Evolutionary conservation across 345 rosid species (phyloP).

Genomic region (Mangifera indica): DNA sequence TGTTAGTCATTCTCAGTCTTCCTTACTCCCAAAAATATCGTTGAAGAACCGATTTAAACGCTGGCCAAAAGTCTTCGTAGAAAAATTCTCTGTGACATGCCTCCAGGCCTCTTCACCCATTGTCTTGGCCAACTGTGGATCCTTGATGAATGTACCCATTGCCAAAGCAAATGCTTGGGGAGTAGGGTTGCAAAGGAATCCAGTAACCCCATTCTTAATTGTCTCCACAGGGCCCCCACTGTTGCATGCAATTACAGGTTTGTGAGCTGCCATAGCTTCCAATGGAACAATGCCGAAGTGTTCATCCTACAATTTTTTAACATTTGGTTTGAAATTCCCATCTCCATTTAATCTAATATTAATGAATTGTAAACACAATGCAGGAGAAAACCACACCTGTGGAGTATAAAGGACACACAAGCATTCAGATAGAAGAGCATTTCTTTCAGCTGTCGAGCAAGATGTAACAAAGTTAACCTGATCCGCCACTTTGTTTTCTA

Average conservation of each 20-base stretch:
- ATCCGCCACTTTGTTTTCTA: constrained; percentile 55
- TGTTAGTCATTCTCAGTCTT: constrained; percentile 32
- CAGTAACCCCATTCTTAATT: constrained; percentile 61
- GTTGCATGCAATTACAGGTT: constrained; percentile 86
- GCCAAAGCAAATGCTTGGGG: constrained; percentile 61
- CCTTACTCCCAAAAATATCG: constrained; percentile 44
- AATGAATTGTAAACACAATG: not conserved
- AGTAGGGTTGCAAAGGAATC: constrained; percentile 74
- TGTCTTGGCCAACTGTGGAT: constrained; percentile 52
- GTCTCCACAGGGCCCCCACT: constrained; percentile 91
- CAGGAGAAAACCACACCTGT: constrained; percentile 38
- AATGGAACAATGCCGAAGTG: constrained; percentile 93
- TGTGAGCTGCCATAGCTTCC: constrained; percentile 93
- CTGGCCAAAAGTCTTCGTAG: constrained; percentile 70
- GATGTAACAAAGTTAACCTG: constrained; percentile 67
- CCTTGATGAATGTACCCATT: constrained; percentile 64
- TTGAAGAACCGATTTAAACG: constrained; percentile 56
- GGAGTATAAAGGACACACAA: constrained; percentile 85
- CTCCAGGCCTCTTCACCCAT: constrained; percentile 68
- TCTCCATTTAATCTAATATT: not conserved
- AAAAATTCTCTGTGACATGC: constrained; percentile 61
- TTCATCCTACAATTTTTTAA: constrained; percentile 57
- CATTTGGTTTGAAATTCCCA: not conserved
- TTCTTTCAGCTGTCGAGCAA: constrained; percentile 85
- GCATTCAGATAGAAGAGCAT: constrained; percentile 71